phyloP scores from a whole-genome alignment of 441 rosid species.

The Erodium chrysanthum region DNA sequence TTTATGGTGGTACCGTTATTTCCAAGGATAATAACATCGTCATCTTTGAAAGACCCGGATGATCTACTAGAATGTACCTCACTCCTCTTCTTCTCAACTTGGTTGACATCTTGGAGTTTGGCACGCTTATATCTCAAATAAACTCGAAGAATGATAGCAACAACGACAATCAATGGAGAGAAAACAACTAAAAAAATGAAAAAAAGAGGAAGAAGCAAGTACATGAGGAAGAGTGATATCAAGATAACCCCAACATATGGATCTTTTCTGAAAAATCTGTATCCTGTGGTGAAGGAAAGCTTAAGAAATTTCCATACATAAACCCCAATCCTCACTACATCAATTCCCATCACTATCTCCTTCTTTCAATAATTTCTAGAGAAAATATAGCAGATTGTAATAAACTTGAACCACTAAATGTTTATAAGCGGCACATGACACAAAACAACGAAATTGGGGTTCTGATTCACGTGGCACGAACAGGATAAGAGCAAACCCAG shows the following conservation, averaged over 20 bases:
- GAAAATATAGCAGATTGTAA: neutral
- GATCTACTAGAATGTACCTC: slow-evolving; percentile 13
- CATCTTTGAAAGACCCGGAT: neutral
- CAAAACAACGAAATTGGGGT: neutral
- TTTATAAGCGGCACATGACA: neutral
- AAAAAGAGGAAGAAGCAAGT: slow-evolving; percentile 41
- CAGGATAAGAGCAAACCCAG: neutral
- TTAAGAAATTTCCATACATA: neutral
- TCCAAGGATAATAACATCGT: slow-evolving; percentile 2
- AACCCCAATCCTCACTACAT: slow-evolving; percentile 26
- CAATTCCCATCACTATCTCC: slow-evolving; percentile 35
- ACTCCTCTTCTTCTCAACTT: slow-evolving; percentile 10
- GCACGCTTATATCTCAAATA: slow-evolving; percentile 20
- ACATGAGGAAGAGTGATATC: slow-evolving; percentile 28
- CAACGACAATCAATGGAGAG: slow-evolving; percentile 36
- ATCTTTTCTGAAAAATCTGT: slow-evolving; percentile 22
- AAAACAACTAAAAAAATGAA: slow-evolving; percentile 44
- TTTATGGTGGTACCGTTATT: slow-evolving; percentile 18
- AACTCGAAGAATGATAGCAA: slow-evolving; percentile 23
- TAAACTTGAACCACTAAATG: no score
- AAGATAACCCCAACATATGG: slow-evolving; percentile 36
- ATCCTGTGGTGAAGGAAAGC: neutral
- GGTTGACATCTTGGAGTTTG: slow-evolving; percentile 4
- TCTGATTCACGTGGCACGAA: neutral
- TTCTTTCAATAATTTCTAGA: neutral